These are phyloP conservation scores for Globisporangium paddicum DNA, from an alignment of 352 stramenopile genomes.

Conservation along the genomic window DNA sequence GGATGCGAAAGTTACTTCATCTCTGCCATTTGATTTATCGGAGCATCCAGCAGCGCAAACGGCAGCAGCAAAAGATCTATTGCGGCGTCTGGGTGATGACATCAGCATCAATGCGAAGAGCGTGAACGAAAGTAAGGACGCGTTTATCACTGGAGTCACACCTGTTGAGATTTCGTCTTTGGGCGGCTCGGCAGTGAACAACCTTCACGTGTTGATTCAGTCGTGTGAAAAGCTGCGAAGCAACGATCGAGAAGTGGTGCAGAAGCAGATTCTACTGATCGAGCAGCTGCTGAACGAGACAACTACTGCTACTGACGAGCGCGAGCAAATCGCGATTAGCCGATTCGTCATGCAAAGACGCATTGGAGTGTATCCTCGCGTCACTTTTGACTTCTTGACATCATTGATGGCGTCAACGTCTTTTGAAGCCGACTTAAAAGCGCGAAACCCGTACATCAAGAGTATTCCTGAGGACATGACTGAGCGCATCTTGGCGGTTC, in stretches of 20 bases:
- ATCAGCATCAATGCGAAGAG: conserved; percentile 80
- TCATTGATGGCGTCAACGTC: conserved; percentile 56
- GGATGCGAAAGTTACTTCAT: conserved; percentile 33
- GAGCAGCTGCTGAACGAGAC: conserved; percentile 55
- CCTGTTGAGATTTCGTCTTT: conserved; percentile 31
- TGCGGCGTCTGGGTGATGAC: conserved; percentile 91
- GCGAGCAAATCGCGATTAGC: conserved; percentile 20
- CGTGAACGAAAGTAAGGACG: conserved; percentile 73
- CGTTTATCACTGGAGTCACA: conserved; percentile 62
- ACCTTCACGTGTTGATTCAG: conserved; percentile 46
- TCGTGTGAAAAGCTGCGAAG: conserved; percentile 44
- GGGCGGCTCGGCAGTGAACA: conserved; percentile 17
- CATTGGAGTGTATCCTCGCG: conserved; percentile 48
- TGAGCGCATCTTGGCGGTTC: conserved; percentile 49
- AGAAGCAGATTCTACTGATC: conserved; percentile 44
- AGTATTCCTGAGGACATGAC: conserved; percentile 23
- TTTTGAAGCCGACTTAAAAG: conserved; percentile 55
- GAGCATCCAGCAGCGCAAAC: conserved; percentile 87
- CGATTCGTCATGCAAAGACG: conserved; percentile 63
- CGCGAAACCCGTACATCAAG: conserved; percentile 63
- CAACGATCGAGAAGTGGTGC: conserved; percentile 48
- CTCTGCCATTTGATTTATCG: conserved; percentile 92
- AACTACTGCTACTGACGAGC: conserved; percentile 2
- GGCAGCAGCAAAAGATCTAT: conserved; percentile 92
- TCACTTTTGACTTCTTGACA: conserved; percentile 78